phyloP scores from a whole-genome alignment of 176 grass and related monocot species.

The Eragrostis nindensis region DNA sequence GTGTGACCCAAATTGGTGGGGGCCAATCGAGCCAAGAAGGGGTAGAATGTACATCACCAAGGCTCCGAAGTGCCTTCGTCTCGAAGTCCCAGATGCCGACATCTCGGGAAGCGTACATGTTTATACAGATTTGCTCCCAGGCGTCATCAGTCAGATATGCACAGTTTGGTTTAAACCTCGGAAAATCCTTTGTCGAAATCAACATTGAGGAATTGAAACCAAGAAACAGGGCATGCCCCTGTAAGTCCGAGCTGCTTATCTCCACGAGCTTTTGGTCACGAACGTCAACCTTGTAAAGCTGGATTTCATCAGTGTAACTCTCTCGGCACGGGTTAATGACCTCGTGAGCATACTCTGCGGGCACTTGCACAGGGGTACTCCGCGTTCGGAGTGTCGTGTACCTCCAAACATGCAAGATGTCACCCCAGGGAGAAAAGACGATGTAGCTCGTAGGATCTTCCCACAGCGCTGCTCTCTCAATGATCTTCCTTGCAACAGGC shows the following conservation, averaged over 20 bases:
- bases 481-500: no score
- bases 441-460: neutral
- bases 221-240: neutral
- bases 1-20: neutral
- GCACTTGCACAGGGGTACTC: neutral
- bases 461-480: no score
- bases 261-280: neutral
- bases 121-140: neutral
- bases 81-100: neutral
- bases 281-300: neutral
- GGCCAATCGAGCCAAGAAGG: neutral
- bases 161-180: neutral
- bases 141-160: neutral
- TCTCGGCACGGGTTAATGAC: neutral
- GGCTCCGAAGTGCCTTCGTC: neutral
- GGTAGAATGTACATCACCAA: neutral
- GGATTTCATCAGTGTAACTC: neutral
- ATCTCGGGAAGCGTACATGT: neutral
- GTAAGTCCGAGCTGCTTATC: neutral
- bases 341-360: neutral
- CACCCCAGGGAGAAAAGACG: neutral
- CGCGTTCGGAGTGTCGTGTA: neutral
- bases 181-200: neutral
- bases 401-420: neutral
- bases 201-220: neutral